These are phyloP conservation scores for Aureobasidium musti DNA, from an alignment of 2,329 filamentous ascomycete species.

Conservation along the genomic window DNA sequence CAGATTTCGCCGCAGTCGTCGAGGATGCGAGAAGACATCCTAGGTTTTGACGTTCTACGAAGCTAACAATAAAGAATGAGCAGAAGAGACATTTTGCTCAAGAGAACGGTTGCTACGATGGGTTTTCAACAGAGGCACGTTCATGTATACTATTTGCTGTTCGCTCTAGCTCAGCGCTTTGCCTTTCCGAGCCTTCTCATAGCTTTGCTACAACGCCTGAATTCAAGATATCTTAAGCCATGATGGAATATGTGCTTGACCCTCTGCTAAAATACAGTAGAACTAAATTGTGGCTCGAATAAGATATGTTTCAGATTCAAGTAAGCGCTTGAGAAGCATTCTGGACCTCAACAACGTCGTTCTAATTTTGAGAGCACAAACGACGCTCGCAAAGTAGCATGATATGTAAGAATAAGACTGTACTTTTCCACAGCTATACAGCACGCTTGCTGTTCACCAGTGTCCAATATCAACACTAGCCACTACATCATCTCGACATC, in stretches of 20 bases:
- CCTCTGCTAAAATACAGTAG: neutral
- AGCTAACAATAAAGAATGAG: neutral
- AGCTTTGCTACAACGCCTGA: neutral
- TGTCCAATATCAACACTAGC: neutral
- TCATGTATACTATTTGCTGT: neutral
- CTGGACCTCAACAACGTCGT: neutral
- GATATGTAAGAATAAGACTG: neutral
- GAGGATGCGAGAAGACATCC: neutral
- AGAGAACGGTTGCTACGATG: neutral
- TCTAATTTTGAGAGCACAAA: neutral
- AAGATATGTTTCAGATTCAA: neutral
- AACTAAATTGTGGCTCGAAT: neutral
- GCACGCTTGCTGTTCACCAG: neutral
- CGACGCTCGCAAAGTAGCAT: neutral
- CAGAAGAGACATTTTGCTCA: no score
- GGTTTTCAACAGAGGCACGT: neutral
- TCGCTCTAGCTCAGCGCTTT: neutral
- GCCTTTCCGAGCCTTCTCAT: neutral
- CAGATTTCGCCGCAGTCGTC: neutral
- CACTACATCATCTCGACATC: slow-evolving; percentile 23
- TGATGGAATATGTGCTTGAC: neutral
- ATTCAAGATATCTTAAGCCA: neutral
- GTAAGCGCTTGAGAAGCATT: neutral
- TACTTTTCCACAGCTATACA: neutral
- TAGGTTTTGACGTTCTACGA: neutral